Evolutionary conservation across 768 basidiomycete species (phyloP), one percentile per base, ranked within the genome.

Genomic region (Pisolithus marmoratus): DNA sequence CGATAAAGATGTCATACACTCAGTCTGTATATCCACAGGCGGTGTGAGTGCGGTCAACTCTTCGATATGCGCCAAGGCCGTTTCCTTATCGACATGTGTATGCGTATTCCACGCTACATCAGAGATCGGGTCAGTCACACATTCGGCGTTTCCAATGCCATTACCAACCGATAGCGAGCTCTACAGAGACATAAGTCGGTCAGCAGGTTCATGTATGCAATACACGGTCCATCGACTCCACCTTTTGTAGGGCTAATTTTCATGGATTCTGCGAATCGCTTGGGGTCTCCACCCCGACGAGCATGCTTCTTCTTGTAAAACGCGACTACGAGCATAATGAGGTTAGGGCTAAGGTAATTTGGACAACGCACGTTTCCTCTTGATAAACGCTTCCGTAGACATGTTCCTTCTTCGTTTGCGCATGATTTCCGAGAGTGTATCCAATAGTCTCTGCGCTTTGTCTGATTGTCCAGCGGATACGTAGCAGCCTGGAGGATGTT

Each of bases 71-170:
- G 73, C 75, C 54, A 75, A 62, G 0, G 86, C 85, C 12, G 81
- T 74, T 2, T 66, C 64, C 17, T 72, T 68, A 8, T 74, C 71
- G 43, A 87, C 76, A 4, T 85, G 79, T n/a, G 77, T 63, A 61
- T 89, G 84, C 0, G 76, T 83, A 60, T 90, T 91, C 87, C 89
- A 90, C 67, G 90, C 87, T 88, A 50, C 42, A 34, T 34, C 31
- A 2, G 50, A n/a, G 8, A 47, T 19, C 4, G 38, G 51, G 48
- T 57, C 23, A 62, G 56, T 76, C 2, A 70, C 83, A 22, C 90
- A 73, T 63, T 91, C 89, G 38, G 84, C 52, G 14, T 34, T 12
- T 34, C 31, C 11, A 11, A 12, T 12, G 12, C 11, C 4, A 14
- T 34, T 34, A 34, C 31, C 12, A 12, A 34, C 31, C 31, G 31